Evolutionary conservation across 352 stramenopile species (phyloP).

Genomic region (Globisporangium polare): DNA sequence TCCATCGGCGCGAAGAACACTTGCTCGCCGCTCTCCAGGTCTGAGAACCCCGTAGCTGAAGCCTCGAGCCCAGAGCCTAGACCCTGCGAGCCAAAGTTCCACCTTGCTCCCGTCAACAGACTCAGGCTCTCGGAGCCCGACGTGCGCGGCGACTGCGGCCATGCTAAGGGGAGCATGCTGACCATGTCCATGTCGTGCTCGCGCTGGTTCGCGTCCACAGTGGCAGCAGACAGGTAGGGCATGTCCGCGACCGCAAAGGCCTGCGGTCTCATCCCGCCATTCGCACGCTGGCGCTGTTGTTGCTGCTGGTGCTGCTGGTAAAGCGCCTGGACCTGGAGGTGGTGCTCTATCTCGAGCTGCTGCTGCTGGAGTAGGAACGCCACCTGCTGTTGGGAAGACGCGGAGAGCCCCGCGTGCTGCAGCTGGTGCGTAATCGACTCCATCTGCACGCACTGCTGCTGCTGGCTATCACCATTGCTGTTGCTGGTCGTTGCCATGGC

Average conservation of each 20-base stretch:
- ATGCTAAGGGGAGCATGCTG: background rate
- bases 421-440: conserved; percentile 7
- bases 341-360: background rate
- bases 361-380: background rate
- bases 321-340: background rate
- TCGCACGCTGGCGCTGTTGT: background rate
- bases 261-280: background rate
- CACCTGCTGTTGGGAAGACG: background rate
- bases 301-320: background rate
- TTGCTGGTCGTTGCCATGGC: background rate
- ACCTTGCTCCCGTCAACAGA: background rate
- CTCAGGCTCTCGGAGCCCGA: background rate
- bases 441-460: conserved; percentile 1
- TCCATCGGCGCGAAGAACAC: conserved; percentile 3
- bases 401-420: conserved; percentile 4
- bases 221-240: background rate
- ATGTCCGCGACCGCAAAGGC: background rate
- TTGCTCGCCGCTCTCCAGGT: background rate
- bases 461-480: background rate
- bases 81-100: background rate
- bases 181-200: background rate
- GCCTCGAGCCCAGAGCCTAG: background rate
- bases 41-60: background rate
- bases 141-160: background rate
- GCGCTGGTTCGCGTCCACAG: background rate